Conservation (phyloP, 2,329 filamentous ascomycete genomes). For the Fusarium staphyleae region DNA sequence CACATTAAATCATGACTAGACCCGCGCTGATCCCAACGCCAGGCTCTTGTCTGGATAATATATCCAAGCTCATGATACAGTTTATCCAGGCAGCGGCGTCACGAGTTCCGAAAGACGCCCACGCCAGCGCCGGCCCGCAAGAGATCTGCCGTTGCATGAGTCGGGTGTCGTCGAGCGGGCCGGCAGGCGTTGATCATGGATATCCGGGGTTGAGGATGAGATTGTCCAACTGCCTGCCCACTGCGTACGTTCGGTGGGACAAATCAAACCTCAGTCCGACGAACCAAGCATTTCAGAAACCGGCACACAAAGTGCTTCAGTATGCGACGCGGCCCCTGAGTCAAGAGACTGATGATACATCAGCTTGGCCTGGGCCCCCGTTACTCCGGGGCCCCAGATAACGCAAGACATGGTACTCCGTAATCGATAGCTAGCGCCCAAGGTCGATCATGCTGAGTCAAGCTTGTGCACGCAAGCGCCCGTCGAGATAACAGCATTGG, state of each 20-base stretch:
- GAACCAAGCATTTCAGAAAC: slow-evolving; percentile 12
- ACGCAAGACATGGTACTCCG: slow-evolving; percentile 20
- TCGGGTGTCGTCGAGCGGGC: slow-evolving; percentile 4
- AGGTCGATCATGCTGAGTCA: slow-evolving; percentile 6
- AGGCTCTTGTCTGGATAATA: slow-evolving; percentile 2
- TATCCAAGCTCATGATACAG: not conserved
- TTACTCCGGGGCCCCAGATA: slow-evolving; percentile 29
- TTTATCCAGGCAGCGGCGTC: not conserved
- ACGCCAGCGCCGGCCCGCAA: slow-evolving; percentile 5
- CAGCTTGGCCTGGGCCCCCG: slow-evolving; percentile 9
- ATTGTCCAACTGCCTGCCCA: slow-evolving; percentile 27
- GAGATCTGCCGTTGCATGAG: slow-evolving; percentile 19
- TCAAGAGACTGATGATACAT: too few species aligned
- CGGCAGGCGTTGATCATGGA: not conserved
- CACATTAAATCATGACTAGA: not conserved
- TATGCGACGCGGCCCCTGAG: slow-evolving; percentile 16
- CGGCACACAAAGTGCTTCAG: slow-evolving; percentile 8
- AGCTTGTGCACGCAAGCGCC: slow-evolving; percentile 9
- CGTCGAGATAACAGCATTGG: slow-evolving; percentile 8
- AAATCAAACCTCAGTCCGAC: slow-evolving; percentile 2
- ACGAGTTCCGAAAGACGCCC: slow-evolving; percentile 5
- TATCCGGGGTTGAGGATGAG: slow-evolving; percentile 18
- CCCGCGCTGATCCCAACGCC: slow-evolving; percentile 2
- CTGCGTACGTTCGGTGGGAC: too few species aligned
- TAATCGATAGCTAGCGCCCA: slow-evolving; percentile 13